phyloP scores from a whole-genome alignment of 2,329 filamentous ascomycete species.

The Ophiostoma australiae region DNA sequence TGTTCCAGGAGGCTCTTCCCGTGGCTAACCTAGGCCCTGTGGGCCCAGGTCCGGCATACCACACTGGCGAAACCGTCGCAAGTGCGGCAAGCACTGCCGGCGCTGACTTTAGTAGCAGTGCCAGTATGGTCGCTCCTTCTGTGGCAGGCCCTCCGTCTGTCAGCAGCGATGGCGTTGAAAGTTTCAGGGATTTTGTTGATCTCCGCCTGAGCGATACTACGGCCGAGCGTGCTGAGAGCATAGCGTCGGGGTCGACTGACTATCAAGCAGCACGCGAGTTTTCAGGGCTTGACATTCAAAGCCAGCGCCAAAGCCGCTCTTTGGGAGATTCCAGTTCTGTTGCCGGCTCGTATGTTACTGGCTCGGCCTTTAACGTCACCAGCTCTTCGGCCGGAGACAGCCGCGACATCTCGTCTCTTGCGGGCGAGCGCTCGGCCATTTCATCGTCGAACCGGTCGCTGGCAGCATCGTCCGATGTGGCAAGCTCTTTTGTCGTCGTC shows the following conservation, averaged over 20 bases:
- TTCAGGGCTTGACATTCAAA: background rate
- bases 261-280: background rate
- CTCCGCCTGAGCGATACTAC: background rate
- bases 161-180: background rate
- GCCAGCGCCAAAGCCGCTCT: background rate
- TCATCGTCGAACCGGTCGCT: background rate
- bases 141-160: background rate
- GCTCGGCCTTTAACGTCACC: background rate
- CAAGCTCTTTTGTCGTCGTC: background rate
- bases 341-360: background rate
- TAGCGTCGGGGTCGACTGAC: background rate
- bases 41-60: conserved; percentile 45
- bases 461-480: background rate
- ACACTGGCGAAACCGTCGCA: conserved; percentile 36
- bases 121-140: background rate
- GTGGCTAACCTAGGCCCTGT: conserved; percentile 42
- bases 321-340: background rate
- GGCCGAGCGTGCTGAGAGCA: background rate
- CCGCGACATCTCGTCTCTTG: background rate
- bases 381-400: background rate
- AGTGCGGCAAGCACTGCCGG: background rate
- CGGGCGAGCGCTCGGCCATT: background rate
- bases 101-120: background rate
- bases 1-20: conserved; percentile 43
- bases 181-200: background rate